These are phyloP conservation scores for Paraphoma chrysanthemicola DNA, from an alignment of 2,329 filamentous ascomycete species.

Conservation along the genomic window DNA sequence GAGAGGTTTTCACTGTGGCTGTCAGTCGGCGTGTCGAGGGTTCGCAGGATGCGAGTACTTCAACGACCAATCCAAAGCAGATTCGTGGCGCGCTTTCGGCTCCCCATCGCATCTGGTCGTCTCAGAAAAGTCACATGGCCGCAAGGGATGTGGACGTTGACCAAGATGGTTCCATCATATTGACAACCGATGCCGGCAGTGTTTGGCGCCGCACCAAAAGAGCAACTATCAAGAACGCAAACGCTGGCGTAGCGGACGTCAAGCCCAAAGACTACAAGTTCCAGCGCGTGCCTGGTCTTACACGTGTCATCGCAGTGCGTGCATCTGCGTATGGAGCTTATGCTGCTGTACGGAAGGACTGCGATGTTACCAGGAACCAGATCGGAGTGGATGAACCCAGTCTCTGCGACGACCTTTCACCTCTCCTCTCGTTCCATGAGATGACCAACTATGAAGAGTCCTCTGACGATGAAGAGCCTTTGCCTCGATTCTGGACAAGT, in stretches of 20 bases:
- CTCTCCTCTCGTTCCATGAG: conserved; percentile 71
- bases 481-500: conserved; percentile 58
- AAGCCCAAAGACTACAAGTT: conserved; percentile 94
- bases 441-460: conserved; percentile 57
- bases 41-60: conserved; percentile 64
- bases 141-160: conserved; percentile 87
- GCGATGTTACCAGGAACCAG: conserved; percentile 76
- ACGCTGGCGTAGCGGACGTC: conserved; percentile 58
- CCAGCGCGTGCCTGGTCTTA: conserved; percentile 85
- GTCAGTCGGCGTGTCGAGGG: conserved; percentile 73
- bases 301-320: conserved; percentile 80
- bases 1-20: conserved; percentile 86
- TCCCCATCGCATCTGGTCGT: conserved; percentile 86
- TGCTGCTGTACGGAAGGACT: conserved; percentile 84
- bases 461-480: conserved; percentile 54
- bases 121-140: conserved; percentile 82
- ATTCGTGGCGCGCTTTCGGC: conserved; percentile 81
- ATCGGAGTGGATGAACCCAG: conserved; percentile 71
- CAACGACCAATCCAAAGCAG: conserved; percentile 91
- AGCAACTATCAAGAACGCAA: conserved; percentile 76
- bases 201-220: conserved; percentile 91
- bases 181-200: conserved; percentile 89
- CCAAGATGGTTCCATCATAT: conserved; percentile 92
- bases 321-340: conserved; percentile 92
- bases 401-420: conserved; percentile 76